Conservation (phyloP, 345 rosid species). For the Bretschneidera sinensis region DNA sequence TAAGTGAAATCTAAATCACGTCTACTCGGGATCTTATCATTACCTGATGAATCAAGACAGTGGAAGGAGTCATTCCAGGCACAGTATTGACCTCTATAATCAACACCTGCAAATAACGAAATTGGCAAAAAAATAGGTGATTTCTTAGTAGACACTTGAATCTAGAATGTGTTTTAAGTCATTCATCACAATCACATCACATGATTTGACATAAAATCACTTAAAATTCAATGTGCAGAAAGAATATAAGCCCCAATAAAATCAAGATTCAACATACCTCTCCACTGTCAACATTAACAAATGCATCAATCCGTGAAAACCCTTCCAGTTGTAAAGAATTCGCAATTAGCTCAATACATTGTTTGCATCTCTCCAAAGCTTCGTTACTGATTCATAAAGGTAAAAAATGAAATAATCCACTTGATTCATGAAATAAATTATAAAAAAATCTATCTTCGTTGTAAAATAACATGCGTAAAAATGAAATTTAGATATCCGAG, state of each 20-base stretch:
- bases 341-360: conserved; percentile 68
- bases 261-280: conserved; percentile 48
- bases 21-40: too few species aligned
- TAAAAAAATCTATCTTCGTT: too few species aligned
- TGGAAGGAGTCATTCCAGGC: conserved; percentile 97
- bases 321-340: conserved; percentile 75
- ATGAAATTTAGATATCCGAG: too few species aligned
- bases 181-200: too few species aligned
- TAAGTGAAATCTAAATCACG: too few species aligned
- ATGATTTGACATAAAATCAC: too few species aligned
- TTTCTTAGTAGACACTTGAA: neutral
- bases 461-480: too few species aligned
- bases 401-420: neutral
- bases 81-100: conserved; percentile 91
- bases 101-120: conserved; percentile 48
- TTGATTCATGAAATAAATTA: neutral
- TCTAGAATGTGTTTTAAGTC: neutral
- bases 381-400: conserved; percentile 43
- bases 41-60: conserved; percentile 94
- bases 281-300: conserved; percentile 80
- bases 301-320: conserved; percentile 89
- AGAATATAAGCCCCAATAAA: neutral
- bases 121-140: neutral
- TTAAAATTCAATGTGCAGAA: neutral
- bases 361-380: conserved; percentile 65